Evolutionary conservation across 208 protist species (phyloP), one percentile per base, ranked within the genome.

Genomic region (Leishmania gerbilli): DNA sequence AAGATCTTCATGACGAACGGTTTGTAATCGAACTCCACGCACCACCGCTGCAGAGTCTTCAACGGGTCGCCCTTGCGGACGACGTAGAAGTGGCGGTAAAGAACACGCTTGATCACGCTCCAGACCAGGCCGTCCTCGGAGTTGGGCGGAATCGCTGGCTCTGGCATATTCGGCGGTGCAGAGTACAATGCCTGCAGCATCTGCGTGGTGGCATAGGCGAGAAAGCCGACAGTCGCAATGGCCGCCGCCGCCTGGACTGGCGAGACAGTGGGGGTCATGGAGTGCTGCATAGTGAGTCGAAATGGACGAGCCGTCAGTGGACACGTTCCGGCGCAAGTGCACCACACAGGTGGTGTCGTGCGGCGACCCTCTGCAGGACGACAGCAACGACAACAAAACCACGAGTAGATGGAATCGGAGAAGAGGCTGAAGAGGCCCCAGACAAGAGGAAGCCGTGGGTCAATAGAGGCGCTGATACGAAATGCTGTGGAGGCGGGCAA

Each of bases 1-100:
- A 91, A 91, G 37, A 93, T 91, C 71, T 88, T 87, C 85, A 91
- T 90, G 27, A 88, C 19, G 67, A 92, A 93, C 6, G 87, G 89
- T 51, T 82, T 87, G 81, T 93, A 84, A 31, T 91, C 68, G 74
- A 86, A 89, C 68, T 87, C 60, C 3, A 58, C 65, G 67, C 84
- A 83, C 89, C 87, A 93, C 55, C 76, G 53, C 60, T 91, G 80
- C 69, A 93, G 72, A 42, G 80, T 81, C 74, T 89, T 82, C 62
- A 93, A 80, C 24, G 85, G 88, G 47, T 89, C 87, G 9, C 77
- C 87, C 56, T 86, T 83, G 24, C 85, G 89, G 27, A 93, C 79
- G 3, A 89, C 84, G 74, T 91, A 93, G 45, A 91, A 90, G 82
- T 93, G 89, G 42, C 85, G 82, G 75, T 91, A 86, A 34, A 93